Percentiles rank a stretch among this genome's conserved stretches.
Conservation (phyloP, 306 rosid genomes). For the Acacia crassicarpa region DNA sequence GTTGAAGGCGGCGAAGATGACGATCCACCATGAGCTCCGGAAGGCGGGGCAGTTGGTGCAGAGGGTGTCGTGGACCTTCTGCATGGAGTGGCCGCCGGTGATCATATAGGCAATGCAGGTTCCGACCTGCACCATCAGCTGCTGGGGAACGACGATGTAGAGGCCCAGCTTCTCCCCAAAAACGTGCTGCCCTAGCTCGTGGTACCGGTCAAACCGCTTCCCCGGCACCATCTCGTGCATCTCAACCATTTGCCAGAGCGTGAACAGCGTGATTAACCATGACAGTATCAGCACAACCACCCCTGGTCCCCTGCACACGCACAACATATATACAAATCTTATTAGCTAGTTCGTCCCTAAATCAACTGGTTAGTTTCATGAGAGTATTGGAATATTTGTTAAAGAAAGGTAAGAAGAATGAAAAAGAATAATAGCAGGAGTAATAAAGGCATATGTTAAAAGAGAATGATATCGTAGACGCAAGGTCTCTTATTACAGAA, state of each 20-base stretch:
- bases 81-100: slow-evolving; percentile 67
- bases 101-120: slow-evolving; percentile 74
- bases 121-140: slow-evolving; percentile 67
- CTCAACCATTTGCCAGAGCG: slow-evolving; percentile 91
- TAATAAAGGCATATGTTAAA: no score
- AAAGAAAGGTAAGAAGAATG: no score
- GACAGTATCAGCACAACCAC: slow-evolving; percentile 43
- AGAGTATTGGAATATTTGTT: no score
- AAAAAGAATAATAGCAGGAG: no score
- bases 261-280: slow-evolving; percentile 78
- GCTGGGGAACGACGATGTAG: slow-evolving; percentile 76
- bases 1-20: slow-evolving; percentile 60
- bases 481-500: no score
- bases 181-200: slow-evolving; percentile 81
- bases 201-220: slow-evolving; percentile 76
- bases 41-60: slow-evolving; percentile 46
- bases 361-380: no score
- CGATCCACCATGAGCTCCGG: slow-evolving; percentile 51
- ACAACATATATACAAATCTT: no score
- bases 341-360: no score
- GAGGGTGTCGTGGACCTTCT: slow-evolving; percentile 54
- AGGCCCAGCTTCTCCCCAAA: slow-evolving; percentile 81
- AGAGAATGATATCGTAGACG: no score
- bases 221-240: slow-evolving; percentile 97
- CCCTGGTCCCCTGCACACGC: slow-evolving; percentile 65